Evolutionary conservation across 2,329 filamentous ascomycete species (phyloP).

Genomic region (Pyrenochaeta sp.): DNA sequence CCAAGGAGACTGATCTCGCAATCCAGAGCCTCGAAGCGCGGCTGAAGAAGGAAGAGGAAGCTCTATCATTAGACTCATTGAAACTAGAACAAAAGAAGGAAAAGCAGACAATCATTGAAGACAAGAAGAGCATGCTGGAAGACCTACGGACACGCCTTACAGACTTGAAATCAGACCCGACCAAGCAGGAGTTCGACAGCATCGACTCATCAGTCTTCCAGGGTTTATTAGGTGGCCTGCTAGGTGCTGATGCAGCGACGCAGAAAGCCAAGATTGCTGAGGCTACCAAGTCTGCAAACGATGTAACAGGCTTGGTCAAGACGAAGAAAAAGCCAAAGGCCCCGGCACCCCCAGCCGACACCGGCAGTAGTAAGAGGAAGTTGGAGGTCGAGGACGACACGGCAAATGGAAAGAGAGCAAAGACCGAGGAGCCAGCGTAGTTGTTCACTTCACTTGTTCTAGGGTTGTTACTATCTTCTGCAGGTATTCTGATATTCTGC

Average conservation of each 20-base stretch:
- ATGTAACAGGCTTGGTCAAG: conserved; percentile 77
- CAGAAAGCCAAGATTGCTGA: conserved; percentile 73
- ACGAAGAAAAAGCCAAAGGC: conserved; percentile 67
- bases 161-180: conserved; percentile 72
- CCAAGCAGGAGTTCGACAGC: conserved; percentile 50
- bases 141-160: conserved; percentile 73
- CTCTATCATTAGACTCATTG: conserved; percentile 58
- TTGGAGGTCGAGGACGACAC: conserved; percentile 36
- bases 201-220: conserved; percentile 58
- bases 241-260: conserved; percentile 69
- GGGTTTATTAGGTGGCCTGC: conserved; percentile 69
- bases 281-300: conserved; percentile 76
- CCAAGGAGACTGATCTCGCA: conserved; percentile 74
- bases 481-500: neutral
- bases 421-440: conserved; percentile 38
- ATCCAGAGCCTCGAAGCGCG: conserved; percentile 77
- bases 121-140: conserved; percentile 79
- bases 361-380: conserved; percentile 42
- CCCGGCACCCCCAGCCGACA: conserved; percentile 18
- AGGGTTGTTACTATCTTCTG: neutral
- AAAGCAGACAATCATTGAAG: conserved; percentile 66
- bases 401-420: conserved; percentile 41
- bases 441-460: neutral
- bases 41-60: conserved; percentile 73
- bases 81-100: conserved; percentile 71